phyloP scores from a whole-genome alignment of 257 asterid genomes.

The Lycium ferocissimum region DNA sequence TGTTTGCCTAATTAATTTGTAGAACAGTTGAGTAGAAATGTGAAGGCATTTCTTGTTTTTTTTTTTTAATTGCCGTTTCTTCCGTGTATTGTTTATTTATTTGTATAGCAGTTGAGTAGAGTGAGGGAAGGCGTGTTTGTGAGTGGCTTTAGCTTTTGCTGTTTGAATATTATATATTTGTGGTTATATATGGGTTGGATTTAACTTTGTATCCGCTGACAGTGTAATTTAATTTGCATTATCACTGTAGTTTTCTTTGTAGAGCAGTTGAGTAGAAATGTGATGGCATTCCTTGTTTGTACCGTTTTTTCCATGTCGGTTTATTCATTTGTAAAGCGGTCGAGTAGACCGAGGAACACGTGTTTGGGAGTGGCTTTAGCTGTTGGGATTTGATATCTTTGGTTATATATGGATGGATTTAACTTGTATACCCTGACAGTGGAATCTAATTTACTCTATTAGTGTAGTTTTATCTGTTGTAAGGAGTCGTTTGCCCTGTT shows the following conservation, averaged over 20 bases:
- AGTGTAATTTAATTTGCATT: not conserved
- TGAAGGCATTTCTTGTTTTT: not conserved
- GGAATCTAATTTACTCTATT: not conserved
- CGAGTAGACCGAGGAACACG: not conserved
- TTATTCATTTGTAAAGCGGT: not conserved
- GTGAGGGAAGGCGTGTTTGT: not conserved
- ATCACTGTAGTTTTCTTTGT: not conserved
- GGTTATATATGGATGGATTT: not conserved
- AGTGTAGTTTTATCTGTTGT: not conserved
- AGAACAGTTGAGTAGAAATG: not conserved
- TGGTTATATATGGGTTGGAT: slow-evolving; percentile 11
- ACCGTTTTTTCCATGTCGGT: not conserved
- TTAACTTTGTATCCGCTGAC: not conserved
- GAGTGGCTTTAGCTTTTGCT: not conserved
- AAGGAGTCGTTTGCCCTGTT: not conserved
- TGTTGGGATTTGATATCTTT: not conserved
- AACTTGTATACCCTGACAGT: not conserved
- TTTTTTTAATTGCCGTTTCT: too few species aligned
- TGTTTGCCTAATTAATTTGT: too few species aligned
- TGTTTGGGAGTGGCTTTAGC: not conserved
- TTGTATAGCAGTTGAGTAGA: not conserved
- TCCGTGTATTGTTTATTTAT: not conserved
- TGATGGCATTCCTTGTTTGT: too few species aligned
- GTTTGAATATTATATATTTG: not conserved
- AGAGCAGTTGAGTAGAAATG: too few species aligned